These are phyloP conservation scores for Aspergillus bertholletiae DNA, from an alignment of 495 filamentous ascomycete genomes.

Conservation along the genomic window DNA sequence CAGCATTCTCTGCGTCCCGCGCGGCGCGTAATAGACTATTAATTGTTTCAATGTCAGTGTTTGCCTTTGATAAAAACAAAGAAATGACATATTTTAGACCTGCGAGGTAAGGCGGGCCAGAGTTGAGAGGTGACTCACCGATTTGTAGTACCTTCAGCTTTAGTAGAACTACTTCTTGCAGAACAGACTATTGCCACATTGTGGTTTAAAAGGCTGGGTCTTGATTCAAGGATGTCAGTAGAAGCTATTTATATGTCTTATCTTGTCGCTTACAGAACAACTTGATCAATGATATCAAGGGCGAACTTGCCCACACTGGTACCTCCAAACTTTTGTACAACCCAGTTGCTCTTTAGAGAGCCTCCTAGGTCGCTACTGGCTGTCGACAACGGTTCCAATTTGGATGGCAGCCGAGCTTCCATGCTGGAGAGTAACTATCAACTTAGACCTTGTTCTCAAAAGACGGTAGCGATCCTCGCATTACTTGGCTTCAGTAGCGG, in stretches of 20 bases:
- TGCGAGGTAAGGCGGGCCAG: too few relatives aligned
- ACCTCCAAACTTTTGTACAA: slow-evolving; percentile 86
- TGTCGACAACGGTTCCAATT: slow-evolving; percentile 8
- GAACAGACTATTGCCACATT: slow-evolving; percentile 89
- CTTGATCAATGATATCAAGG: slow-evolving; percentile 67
- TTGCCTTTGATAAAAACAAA: too few relatives aligned
- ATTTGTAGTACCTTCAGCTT: slow-evolving; percentile 90
- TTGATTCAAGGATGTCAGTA: slow-evolving; percentile 27
- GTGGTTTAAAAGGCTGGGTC: slow-evolving; percentile 61
- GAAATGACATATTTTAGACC: neutral
- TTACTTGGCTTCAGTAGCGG: slow-evolving; percentile 12
- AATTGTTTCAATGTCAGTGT: neutral
- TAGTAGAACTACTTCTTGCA: slow-evolving; percentile 84
- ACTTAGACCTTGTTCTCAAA: slow-evolving; percentile 4
- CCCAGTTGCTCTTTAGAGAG: slow-evolving; percentile 47
- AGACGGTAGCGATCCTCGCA: neutral
- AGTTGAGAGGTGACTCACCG: slow-evolving; percentile 58
- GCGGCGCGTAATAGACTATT: slow-evolving; percentile 65
- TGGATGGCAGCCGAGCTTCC: slow-evolving; percentile 14
- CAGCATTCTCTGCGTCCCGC: slow-evolving; percentile 59
- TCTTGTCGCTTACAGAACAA: slow-evolving; percentile 57
- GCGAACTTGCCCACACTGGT: slow-evolving; percentile 72
- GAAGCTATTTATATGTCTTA: neutral
- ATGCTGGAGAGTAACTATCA: slow-evolving; percentile 9
- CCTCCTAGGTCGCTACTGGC: slow-evolving; percentile 9